Conservation (phyloP, 306 rosid genomes). For the Astragalus glycyphyllos region DNA sequence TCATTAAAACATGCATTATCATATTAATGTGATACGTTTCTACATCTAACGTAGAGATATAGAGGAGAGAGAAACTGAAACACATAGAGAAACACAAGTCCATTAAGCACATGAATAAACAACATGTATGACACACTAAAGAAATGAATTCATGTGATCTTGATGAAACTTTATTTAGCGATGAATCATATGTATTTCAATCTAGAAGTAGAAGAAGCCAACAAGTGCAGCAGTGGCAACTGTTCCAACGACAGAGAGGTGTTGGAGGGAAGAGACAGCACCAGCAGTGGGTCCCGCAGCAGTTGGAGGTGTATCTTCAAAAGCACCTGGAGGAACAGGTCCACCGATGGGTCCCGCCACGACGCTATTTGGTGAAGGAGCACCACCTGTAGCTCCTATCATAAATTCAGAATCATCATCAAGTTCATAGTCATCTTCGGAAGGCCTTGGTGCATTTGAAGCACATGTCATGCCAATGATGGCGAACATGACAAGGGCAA, state of each 20-base stretch:
- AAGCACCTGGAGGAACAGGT: slow-evolving; percentile 49
- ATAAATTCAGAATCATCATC: background rate
- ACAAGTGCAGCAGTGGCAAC: slow-evolving; percentile 30
- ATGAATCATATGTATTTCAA: no score
- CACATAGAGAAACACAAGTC: background rate
- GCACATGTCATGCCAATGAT: slow-evolving; percentile 42
- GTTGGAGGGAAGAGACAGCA: slow-evolving; percentile 31
- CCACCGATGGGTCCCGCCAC: slow-evolving; percentile 56
- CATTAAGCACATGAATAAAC: background rate
- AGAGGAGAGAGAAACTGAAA: background rate
- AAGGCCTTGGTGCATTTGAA: background rate
- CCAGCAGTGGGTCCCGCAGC: background rate
- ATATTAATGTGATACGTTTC: no score
- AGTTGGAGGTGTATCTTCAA: background rate
- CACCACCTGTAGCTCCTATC: background rate
- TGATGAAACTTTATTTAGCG: background rate
- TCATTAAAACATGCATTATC: no score
- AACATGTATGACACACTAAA: background rate
- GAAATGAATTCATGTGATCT: no score
- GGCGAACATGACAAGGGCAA: slow-evolving; percentile 56
- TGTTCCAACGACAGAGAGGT: slow-evolving; percentile 44
- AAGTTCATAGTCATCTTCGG: slow-evolving; percentile 5
- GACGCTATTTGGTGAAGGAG: slow-evolving; percentile 29
- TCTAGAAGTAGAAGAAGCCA: slow-evolving; percentile 43
- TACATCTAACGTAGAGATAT: no score